Conservation (phyloP, 257 asterid genomes). For the Catharanthus roseus region DNA sequence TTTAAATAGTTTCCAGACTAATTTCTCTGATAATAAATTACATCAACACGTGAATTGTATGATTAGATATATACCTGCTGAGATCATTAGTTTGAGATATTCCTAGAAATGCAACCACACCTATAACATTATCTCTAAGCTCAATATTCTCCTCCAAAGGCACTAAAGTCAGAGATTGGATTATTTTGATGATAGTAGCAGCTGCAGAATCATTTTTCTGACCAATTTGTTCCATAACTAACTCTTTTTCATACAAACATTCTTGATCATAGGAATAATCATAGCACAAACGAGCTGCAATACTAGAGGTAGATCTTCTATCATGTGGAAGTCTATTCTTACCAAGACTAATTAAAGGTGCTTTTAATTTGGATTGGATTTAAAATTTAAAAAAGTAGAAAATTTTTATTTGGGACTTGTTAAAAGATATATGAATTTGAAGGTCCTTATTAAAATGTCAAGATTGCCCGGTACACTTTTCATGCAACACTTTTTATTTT, state of each 20-base stretch:
- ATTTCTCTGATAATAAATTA: no score
- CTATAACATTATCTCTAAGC: constrained; percentile 31
- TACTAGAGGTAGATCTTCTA: background rate
- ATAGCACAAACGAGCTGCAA: constrained; percentile 28
- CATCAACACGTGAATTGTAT: background rate
- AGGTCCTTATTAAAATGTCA: no score
- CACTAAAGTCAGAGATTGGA: constrained; percentile 7
- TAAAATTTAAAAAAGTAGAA: no score
- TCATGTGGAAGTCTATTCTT: background rate
- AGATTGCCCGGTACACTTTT: no score
- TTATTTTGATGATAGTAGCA: constrained; percentile 35
- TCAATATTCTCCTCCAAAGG: background rate
- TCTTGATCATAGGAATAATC: constrained; percentile 16
- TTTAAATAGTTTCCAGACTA: no score
- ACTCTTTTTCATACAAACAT: constrained; percentile 17
- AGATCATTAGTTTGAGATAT: constrained; percentile 36
- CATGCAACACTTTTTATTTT: no score
- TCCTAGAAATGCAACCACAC: constrained; percentile 65
- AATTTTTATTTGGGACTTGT: no score
- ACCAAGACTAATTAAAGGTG: no score
- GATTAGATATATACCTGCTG: constrained; percentile 41
- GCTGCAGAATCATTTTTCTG: constrained; percentile 39
- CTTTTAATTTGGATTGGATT: no score
- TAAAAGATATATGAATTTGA: no score
- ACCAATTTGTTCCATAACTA: constrained; percentile 27